These are phyloP conservation scores for Fragaria ananassa DNA, from an alignment of 306 rosid genomes.

Conservation along the genomic window DNA sequence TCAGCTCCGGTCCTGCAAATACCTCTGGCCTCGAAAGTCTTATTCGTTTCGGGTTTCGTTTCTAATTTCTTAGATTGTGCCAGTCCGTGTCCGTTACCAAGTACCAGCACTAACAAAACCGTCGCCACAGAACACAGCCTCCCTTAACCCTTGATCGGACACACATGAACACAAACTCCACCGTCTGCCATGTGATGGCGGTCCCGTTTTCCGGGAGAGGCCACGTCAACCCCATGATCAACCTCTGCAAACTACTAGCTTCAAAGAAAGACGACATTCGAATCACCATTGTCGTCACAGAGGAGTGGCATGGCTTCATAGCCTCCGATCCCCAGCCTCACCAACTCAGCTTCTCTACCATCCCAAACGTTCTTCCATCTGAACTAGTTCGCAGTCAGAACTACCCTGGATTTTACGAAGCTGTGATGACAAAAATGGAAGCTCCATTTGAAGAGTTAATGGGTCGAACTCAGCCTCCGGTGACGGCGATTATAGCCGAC, in stretches of 20 bases:
- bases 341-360: conserved; percentile 14
- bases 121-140: no score
- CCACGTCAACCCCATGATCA: conserved; percentile 47
- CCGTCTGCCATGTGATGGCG: conserved; percentile 34
- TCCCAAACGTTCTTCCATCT: conserved; percentile 30
- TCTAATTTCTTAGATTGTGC: no score
- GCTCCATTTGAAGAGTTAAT: conserved; percentile 22
- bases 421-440: conserved; percentile 27
- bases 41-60: no score
- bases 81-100: no score
- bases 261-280: conserved; percentile 13
- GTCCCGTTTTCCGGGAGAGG: conserved; percentile 44
- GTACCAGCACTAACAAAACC: no score
- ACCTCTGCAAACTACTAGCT: conserved; percentile 33
- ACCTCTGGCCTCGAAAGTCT: no score
- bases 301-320: conserved; percentile 28
- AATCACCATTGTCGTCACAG: conserved; percentile 26
- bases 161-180: neutral
- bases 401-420: conserved; percentile 21
- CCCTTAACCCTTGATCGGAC: no score
- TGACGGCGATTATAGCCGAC: conserved; percentile 8
- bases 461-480: conserved; percentile 8
- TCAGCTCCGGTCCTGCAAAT: no score
- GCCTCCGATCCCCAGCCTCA: conserved; percentile 12
- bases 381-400: conserved; percentile 13